Conservation (phyloP, 2,329 filamentous ascomycete genomes). For the Aspergillus puulaauensis region DNA sequence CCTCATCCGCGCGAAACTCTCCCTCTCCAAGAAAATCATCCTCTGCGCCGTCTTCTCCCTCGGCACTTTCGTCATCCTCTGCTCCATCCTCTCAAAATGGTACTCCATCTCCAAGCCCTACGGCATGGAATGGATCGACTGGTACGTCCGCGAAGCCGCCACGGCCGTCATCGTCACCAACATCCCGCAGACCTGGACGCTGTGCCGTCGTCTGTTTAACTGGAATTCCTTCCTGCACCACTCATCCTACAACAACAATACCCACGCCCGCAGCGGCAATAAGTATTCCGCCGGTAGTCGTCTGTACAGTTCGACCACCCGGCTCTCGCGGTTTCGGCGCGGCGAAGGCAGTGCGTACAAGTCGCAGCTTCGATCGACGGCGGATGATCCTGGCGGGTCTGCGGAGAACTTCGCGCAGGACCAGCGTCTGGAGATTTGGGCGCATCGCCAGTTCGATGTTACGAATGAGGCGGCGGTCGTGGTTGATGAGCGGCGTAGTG, state of each 20-base stretch:
- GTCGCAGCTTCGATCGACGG: conserved; percentile 5
- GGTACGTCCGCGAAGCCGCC: conserved; percentile 61
- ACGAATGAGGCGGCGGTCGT: conserved; percentile 11
- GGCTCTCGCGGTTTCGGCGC: conserved; percentile 13
- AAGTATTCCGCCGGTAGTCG: conserved; percentile 5
- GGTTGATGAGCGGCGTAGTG: conserved; percentile 1
- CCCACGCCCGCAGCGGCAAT: conserved; percentile 8
- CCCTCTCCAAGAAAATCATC: conserved; percentile 50
- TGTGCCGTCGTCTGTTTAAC: conserved; percentile 51
- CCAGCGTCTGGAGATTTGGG: conserved; percentile 19
- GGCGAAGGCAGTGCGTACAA: not conserved
- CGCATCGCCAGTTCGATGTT: conserved; percentile 20
- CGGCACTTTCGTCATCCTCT: conserved; percentile 57
- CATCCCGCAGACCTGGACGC: conserved; percentile 59
- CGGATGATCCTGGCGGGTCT: conserved; percentile 9
- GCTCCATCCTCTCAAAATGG: conserved; percentile 60
- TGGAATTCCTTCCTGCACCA: conserved; percentile 29
- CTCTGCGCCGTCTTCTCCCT: conserved; percentile 58
- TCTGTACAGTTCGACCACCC: conserved; percentile 11
- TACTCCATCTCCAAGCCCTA: conserved; percentile 61
- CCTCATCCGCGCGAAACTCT: conserved; percentile 42
- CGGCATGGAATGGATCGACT: conserved; percentile 57
- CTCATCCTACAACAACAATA: conserved; percentile 8
- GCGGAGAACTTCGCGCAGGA: conserved; percentile 9
- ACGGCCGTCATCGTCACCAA: conserved; percentile 61